A percentile compares a stretch with the other conserved stretches of the same genome.
phyloP scores from a whole-genome alignment of 306 rosid species.

The Gleditsia sinensis region DNA sequence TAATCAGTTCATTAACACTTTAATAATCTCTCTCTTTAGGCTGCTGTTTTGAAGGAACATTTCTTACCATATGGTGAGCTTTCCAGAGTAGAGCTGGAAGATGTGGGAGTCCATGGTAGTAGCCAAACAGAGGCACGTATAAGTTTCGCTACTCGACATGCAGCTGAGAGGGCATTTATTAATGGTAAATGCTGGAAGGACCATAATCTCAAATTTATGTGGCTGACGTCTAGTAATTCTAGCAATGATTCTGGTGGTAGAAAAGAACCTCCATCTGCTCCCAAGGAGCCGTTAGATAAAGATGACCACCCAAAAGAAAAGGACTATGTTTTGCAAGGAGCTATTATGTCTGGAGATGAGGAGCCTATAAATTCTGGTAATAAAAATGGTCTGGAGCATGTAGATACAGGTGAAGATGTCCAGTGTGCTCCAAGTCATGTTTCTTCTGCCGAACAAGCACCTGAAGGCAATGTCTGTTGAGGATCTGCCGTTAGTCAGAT shows the following conservation, averaged over 20 bases:
- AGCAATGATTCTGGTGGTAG: constrained; percentile 45
- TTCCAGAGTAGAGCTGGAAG: constrained; percentile 61
- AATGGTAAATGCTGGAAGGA: constrained; percentile 82
- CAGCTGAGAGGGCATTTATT: constrained; percentile 75
- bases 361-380: background rate
- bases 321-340: background rate
- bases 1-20: background rate
- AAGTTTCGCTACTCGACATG: constrained; percentile 61
- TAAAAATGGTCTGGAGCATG: constrained; percentile 36
- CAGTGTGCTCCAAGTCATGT: constrained; percentile 36
- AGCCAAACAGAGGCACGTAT: constrained; percentile 54
- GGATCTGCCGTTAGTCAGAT: constrained; percentile 54
- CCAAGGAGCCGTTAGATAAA: constrained; percentile 44
- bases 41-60: constrained; percentile 73
- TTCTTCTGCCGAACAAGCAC: constrained; percentile 54
- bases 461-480: constrained; percentile 48
- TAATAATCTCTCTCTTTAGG: constrained; percentile 49
- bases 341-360: background rate
- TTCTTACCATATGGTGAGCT: constrained; percentile 71
- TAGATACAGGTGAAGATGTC: constrained; percentile 51
- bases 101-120: constrained; percentile 39
- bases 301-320: constrained; percentile 47
- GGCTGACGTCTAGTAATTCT: constrained; percentile 56
- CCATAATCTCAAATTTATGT: constrained; percentile 58
- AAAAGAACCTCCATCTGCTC: constrained; percentile 55